These are phyloP conservation scores for Pleurotus citrinopileatus DNA, from an alignment of 768 basidiomycete genomes.

Conservation along the genomic window DNA sequence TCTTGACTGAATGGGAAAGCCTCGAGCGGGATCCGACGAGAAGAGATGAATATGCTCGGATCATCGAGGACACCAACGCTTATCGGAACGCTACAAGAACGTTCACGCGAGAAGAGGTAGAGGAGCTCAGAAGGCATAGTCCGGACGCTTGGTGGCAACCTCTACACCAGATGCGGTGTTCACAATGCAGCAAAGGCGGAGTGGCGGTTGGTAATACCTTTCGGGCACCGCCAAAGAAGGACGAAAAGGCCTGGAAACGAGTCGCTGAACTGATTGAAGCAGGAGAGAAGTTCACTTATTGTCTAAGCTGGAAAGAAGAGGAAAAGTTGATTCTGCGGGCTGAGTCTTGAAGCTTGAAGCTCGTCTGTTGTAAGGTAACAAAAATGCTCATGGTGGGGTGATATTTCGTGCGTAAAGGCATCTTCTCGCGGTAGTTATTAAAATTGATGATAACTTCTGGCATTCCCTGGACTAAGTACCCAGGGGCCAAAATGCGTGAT, in stretches of 20 bases:
- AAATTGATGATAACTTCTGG: too few relatives aligned
- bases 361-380: too few relatives aligned
- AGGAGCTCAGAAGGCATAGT: constrained; percentile 9
- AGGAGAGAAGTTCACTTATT: constrained; percentile 11
- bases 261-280: constrained; percentile 3
- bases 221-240: constrained; percentile 8
- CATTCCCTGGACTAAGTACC: too few relatives aligned
- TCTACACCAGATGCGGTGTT: constrained; percentile 6
- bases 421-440: too few relatives aligned
- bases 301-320: constrained; percentile 3
- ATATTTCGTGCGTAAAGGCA: too few relatives aligned
- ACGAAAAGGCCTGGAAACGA: constrained; percentile 6
- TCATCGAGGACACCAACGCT: too few relatives aligned
- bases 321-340: background rate
- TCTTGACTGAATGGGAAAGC: background rate
- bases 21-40: background rate
- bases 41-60: background rate
- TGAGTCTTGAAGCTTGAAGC: too few relatives aligned
- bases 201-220: constrained; percentile 7
- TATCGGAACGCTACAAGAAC: background rate
- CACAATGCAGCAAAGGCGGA: constrained; percentile 6
- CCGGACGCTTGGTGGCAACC: constrained; percentile 13
- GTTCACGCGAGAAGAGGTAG: constrained; percentile 5
- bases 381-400: too few relatives aligned
- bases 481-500: too few relatives aligned